phyloP scores from a whole-genome alignment of 2,329 filamentous ascomycete genomes.

The Hysterium pulicare region DNA sequence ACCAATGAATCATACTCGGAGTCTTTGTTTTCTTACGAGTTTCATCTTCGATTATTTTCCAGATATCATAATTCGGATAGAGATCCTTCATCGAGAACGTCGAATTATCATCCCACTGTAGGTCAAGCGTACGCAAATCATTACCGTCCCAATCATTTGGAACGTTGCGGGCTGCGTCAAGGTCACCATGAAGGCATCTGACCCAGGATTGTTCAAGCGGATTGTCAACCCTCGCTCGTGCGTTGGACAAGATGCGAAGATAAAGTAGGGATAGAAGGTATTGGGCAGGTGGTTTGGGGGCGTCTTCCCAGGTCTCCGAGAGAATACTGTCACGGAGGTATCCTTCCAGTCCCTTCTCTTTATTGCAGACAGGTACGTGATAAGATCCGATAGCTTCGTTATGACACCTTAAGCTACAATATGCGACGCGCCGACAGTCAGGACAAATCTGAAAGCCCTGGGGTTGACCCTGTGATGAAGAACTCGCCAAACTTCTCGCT shows the following conservation, averaged over 20 bases:
- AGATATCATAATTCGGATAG: not conserved
- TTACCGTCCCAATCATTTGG: not conserved
- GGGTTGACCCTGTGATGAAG: not conserved
- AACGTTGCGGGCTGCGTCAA: conserved; percentile 1
- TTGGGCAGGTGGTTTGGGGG: conserved; percentile 1
- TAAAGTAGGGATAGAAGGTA: conserved; percentile 5
- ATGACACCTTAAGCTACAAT: conserved; percentile 2
- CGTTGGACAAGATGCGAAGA: conserved; percentile 6
- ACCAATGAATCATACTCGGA: conserved; percentile 8
- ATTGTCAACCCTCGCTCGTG: not conserved
- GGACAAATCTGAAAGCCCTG: conserved; percentile 5
- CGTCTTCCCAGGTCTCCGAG: not conserved
- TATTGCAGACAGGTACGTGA: conserved; percentile 1
- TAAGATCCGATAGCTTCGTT: not conserved
- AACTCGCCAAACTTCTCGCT: not conserved
- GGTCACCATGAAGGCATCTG: conserved; percentile 3
- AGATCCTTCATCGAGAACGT: not conserved
- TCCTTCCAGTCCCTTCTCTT: not conserved
- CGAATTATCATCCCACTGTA: not conserved
- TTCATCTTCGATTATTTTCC: not conserved
- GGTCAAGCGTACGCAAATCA: not conserved
- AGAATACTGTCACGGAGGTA: not conserved
- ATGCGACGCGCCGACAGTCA: not conserved
- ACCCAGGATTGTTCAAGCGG: conserved; percentile 8
- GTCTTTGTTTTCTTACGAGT: not conserved